phyloP scores from a whole-genome alignment of 768 basidiomycete species.

The Rhodocollybia butyracea region DNA sequence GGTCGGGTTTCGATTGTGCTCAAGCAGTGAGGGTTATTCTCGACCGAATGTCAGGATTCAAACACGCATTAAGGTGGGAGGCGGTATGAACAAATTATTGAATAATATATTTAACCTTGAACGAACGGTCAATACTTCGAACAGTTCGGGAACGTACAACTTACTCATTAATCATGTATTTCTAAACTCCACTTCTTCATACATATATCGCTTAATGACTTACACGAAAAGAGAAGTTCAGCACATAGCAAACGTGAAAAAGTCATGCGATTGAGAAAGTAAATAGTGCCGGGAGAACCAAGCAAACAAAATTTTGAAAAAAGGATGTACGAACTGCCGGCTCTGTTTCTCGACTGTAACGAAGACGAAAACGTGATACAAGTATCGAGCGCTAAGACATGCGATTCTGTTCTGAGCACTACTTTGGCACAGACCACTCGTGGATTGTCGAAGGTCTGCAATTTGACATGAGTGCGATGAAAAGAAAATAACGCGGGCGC shows the following conservation, averaged over 20 bases:
- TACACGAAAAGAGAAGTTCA: no score
- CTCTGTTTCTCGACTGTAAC: slow-evolving; percentile 28
- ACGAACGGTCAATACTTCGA: no score
- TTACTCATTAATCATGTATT: no score
- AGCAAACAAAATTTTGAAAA: slow-evolving; percentile 10
- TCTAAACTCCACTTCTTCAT: no score
- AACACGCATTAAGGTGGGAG: background rate
- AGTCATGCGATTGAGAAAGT: no score
- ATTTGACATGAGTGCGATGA: slow-evolving; percentile 45
- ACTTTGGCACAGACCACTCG: slow-evolving; percentile 42
- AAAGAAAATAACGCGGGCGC: no score
- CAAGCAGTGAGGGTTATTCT: background rate
- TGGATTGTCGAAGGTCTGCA: slow-evolving; percentile 27
- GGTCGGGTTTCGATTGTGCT: background rate
- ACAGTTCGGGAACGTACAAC: no score
- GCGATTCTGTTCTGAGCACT: slow-evolving; percentile 31
- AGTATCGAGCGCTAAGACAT: slow-evolving; percentile 36
- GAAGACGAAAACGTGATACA: slow-evolving; percentile 22
- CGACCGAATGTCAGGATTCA: background rate
- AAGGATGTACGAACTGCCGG: slow-evolving; percentile 34
- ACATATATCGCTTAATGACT: no score
- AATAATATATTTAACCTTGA: no score
- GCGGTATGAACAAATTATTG: background rate
- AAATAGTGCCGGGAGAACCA: background rate
- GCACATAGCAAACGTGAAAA: no score